Evolutionary conservation across 441 rosid species (phyloP), one percentile per base, ranked within the genome.

Genomic region (Capsella rubella): DNA sequence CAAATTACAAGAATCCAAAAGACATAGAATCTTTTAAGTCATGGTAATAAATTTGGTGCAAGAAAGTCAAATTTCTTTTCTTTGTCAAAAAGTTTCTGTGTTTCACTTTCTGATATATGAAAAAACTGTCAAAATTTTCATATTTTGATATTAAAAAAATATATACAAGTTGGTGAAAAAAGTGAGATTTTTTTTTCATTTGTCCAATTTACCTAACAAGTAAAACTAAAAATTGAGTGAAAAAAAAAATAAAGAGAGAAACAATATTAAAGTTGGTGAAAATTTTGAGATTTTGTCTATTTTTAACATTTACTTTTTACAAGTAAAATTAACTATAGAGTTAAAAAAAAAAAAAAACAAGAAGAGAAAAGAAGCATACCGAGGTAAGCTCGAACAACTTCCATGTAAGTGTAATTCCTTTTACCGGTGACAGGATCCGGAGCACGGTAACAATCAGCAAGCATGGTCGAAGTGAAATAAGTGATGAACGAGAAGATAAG

Each of bases 361-460:
- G 28, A 15, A 3, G 3, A 56, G 11, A 21, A 18, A 3, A 15
- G 21, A 63, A 39, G 1, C 61, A 51, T 81, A 84, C 91, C 87
- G 43, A 87, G 80, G 76, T 79, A 78, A 60, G 91, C 76, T 46
- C 72, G 60, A 39, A 87, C 91, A 40, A 84, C 87, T 51, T 87
- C 87, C 80, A 82, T 84, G 76, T 85, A 87, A 72, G 91, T 87
- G 69, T 84, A 84, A 31, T 87, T 87, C 40, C 91, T 78, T 70
- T 78, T 85, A 16, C 87, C 91, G 8, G 83, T 81, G 63, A 84
- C 64, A 8, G 91, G 87, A 56, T 85, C 85, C 12, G 83, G 83
- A 9, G 85, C 72, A 71, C 91, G 80, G 54, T 87, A 85, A 63
- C 89, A 85, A 49, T 80, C 81, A 7, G 87, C 78, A 4, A 87